Conservation (phyloP, 108 stramenopile species). For the Chaetoceros tenuissimus region DNA sequence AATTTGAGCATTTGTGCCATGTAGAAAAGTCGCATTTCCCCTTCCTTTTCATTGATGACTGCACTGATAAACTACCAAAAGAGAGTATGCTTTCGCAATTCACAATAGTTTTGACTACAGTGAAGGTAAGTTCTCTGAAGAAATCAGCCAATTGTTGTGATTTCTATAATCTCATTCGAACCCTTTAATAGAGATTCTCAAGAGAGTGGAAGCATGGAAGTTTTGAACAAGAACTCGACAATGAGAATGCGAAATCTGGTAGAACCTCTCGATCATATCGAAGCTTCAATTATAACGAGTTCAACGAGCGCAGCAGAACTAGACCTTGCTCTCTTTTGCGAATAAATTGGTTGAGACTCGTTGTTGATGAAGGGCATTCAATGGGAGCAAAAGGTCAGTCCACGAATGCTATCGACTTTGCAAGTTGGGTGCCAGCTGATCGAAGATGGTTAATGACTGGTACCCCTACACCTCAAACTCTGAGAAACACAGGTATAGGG, state of each 20-base stretch:
- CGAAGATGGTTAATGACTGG: slow-evolving; percentile 82
- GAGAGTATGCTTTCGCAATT: slow-evolving; percentile 51
- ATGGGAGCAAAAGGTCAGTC: slow-evolving; percentile 51
- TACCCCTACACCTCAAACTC: slow-evolving; percentile 69
- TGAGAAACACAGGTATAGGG: slow-evolving; percentile 27
- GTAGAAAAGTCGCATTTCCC: slow-evolving; percentile 28
- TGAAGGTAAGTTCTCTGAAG: slow-evolving; percentile 1
- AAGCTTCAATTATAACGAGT: neutral
- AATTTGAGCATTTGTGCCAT: slow-evolving; percentile 14
- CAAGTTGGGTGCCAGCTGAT: slow-evolving; percentile 61
- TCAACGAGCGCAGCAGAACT: neutral
- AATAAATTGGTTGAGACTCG: slow-evolving; percentile 63
- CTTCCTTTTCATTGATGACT: slow-evolving; percentile 59
- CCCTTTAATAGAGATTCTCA: slow-evolving; percentile 35
- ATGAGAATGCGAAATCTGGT: slow-evolving; percentile 12
- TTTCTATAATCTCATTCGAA: neutral
- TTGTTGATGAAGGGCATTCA: slow-evolving; percentile 80
- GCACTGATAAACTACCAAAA: slow-evolving; percentile 41
- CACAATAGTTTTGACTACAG: slow-evolving; percentile 59
- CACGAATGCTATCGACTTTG: slow-evolving; percentile 67
- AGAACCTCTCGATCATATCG: slow-evolving; percentile 14
- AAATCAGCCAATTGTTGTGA: too few relatives aligned
- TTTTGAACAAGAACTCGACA: slow-evolving; percentile 50
- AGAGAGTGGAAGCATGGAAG: slow-evolving; percentile 75
- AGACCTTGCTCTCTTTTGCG: slow-evolving; percentile 61